phyloP scores from a whole-genome alignment of 176 grass and related monocot species.

The Miscanthus lutarioriparius region DNA sequence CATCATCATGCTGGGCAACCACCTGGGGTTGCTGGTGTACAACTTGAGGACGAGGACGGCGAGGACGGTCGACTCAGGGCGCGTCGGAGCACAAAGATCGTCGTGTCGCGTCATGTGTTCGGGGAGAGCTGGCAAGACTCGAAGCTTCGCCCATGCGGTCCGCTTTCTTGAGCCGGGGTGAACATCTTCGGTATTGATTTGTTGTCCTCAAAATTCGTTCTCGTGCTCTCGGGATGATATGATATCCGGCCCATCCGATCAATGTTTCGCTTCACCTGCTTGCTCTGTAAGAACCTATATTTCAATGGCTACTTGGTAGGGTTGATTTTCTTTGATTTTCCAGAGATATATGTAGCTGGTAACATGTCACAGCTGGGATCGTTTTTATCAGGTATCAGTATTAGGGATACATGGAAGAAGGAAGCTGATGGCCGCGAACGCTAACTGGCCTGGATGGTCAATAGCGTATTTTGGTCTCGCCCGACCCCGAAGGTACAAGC shows the following conservation, averaged over 20 bases:
- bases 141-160: not conserved
- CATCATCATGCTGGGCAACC: too few species aligned
- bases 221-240: not conserved
- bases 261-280: not conserved
- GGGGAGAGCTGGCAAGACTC: not conserved
- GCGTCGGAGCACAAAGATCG: not conserved
- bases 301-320: not conserved
- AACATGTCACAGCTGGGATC: too few species aligned
- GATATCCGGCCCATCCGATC: not conserved
- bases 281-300: not conserved
- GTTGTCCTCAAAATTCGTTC: not conserved
- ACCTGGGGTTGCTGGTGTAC: too few species aligned
- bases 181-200: not conserved
- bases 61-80: not conserved
- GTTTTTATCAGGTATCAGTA: too few species aligned
- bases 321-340: too few species aligned
- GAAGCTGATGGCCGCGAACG: too few species aligned
- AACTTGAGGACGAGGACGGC: too few species aligned
- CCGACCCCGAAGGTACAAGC: too few species aligned
- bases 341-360: too few species aligned
- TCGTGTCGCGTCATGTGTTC: not conserved
- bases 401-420: too few species aligned
- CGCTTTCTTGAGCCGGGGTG: not conserved
- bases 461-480: too few species aligned
- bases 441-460: too few species aligned